Percentiles rank a stretch among this genome's conserved stretches.
phyloP scores from a whole-genome alignment of 1,139 yeast species.

The Kodamaea derodonti region DNA sequence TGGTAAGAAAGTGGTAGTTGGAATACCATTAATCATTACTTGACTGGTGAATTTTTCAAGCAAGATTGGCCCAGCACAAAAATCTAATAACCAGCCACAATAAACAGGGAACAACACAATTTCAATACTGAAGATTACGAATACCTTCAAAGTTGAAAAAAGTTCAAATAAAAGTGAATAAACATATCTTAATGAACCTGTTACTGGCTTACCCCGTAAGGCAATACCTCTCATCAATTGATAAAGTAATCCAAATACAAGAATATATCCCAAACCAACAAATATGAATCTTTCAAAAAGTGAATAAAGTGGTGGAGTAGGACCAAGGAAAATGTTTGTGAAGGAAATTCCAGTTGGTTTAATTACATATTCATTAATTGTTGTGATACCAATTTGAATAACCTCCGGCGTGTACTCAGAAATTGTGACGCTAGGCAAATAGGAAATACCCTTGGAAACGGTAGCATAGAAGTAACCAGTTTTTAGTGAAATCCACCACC shows the following conservation, averaged over 20 bases:
- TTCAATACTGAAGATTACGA: conserved; percentile 72
- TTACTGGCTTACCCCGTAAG: conserved; percentile 39
- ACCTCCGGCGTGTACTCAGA: not conserved
- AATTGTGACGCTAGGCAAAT: not conserved
- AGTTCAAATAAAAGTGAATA: conserved; percentile 54
- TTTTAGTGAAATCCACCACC: not conserved
- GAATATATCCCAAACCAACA: conserved; percentile 36
- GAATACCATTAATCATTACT: not conserved
- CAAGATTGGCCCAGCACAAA: conserved; percentile 59
- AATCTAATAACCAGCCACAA: conserved; percentile 77
- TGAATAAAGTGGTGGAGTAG: conserved; percentile 12
- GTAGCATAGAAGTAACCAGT: not conserved
- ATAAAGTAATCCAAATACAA: conserved; percentile 26
- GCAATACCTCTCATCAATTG: conserved; percentile 33
- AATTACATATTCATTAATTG: conserved; percentile 7
- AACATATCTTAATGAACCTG: conserved; percentile 45
- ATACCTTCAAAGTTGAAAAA: conserved; percentile 62
- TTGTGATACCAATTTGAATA: not conserved
- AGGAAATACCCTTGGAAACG: not conserved
- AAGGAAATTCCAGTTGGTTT: conserved; percentile 4
- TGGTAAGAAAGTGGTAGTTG: conserved; percentile 12
- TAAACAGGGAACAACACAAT: conserved; percentile 78
- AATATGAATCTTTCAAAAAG: conserved; percentile 33
- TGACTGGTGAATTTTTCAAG: conserved; percentile 10
- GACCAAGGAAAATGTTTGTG: conserved; percentile 3